Conservation (phyloP, 306 rosid genomes). For the Hippophae rhamnoides region DNA sequence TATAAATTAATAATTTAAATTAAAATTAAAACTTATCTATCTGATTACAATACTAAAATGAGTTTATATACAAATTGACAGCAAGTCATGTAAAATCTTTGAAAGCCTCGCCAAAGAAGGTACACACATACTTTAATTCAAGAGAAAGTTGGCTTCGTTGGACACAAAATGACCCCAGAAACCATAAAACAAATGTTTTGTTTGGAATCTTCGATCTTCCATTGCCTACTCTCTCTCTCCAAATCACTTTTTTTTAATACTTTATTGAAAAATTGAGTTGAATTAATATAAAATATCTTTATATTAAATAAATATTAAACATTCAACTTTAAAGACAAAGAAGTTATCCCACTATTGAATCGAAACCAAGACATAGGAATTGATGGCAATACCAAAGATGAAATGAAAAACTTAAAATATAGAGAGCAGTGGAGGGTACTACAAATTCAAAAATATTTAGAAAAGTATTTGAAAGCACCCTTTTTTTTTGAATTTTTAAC, state of each 20-base stretch:
- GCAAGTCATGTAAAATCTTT: too few relatives aligned
- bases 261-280: slow-evolving; percentile 1
- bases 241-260: background rate
- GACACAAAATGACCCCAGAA: too few relatives aligned
- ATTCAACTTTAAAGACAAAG: slow-evolving; percentile 5
- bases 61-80: too few relatives aligned
- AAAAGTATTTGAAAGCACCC: too few relatives aligned
- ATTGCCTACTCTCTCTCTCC: background rate
- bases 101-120: too few relatives aligned
- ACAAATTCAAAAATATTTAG: background rate
- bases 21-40: too few relatives aligned
- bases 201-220: background rate
- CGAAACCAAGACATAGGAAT: slow-evolving; percentile 13
- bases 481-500: too few relatives aligned
- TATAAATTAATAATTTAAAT: too few relatives aligned
- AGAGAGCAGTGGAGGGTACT: background rate
- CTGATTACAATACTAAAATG: too few relatives aligned
- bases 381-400: slow-evolving; percentile 4
- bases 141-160: too few relatives aligned
- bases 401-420: background rate
- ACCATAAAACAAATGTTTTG: background rate
- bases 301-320: too few relatives aligned
- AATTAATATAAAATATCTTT: background rate
- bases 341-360: slow-evolving; percentile 17
- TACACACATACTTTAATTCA: too few relatives aligned